A percentile compares a stretch with the other conserved stretches of the same genome.
These are phyloP conservation scores for Nicotiana otophora DNA, from an alignment of 257 asterid genomes.

Conservation along the genomic window DNA sequence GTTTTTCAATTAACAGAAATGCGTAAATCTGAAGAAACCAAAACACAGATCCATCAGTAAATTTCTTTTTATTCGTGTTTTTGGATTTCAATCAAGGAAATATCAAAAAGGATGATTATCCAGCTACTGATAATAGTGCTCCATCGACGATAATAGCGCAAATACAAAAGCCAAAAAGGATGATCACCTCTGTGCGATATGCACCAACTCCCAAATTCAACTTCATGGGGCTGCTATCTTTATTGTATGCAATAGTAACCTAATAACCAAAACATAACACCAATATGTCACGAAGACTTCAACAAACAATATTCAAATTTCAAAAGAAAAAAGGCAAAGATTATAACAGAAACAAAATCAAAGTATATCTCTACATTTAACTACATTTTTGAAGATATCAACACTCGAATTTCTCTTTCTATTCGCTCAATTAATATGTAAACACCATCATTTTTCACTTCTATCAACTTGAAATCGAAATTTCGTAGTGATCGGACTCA, in stretches of 20 bases:
- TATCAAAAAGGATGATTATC: not conserved
- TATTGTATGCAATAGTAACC: slow-evolving; percentile 94
- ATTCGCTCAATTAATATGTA: not conserved
- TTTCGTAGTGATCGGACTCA: not conserved
- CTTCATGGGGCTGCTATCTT: slow-evolving; percentile 80
- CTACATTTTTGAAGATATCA: not conserved
- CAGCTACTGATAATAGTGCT: not conserved
- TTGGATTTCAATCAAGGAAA: not conserved
- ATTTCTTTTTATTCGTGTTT: not conserved
- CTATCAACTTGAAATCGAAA: not conserved
- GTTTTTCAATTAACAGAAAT: not conserved
- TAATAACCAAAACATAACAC: slow-evolving; percentile 13
- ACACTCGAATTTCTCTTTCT: not conserved
- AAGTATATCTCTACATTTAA: not conserved
- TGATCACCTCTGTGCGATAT: slow-evolving; percentile 87
- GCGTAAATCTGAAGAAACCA: not conserved
- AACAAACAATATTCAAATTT: not conserved
- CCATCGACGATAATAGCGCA: not conserved
- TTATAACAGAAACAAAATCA: not conserved
- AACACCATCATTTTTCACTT: not conserved
- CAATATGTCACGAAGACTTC: not conserved
- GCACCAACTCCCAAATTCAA: slow-evolving; percentile 98
- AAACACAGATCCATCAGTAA: not conserved
- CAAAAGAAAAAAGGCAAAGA: not conserved
- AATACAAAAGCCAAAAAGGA: not conserved